Evolutionary conservation across 2,329 filamentous ascomycete genomes (phyloP), one percentile per base, ranked within the genome.

Genomic region (Cladophialophora bantiana): DNA sequence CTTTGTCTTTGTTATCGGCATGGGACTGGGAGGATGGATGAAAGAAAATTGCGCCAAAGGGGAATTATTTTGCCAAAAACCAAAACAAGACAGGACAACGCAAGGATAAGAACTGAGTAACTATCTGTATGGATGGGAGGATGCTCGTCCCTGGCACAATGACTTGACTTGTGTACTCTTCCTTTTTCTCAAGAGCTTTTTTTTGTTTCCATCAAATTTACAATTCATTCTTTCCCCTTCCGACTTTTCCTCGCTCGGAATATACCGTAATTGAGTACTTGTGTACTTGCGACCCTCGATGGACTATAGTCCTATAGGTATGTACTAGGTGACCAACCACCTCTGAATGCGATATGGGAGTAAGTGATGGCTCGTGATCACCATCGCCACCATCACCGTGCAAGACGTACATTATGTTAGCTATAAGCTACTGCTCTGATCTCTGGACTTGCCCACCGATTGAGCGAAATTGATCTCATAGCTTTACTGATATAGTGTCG

Each of bases 141-240:
- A 55, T 50, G 9, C 45, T 18, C 31, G 45, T 50, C 20, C 20
- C 45, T 50, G 13, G 45, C 45, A 50, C 45, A 50, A 50, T 12
- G 26, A 13, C 18, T 12, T 26, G 26, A 26, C 26, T 31, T 9
- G 45, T 50, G 45, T 50, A 50, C 26, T 50, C 10, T 50, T 50
- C 10, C 45, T 50, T 50, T 50, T 26, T 31, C 26, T 31, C 18
- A 20, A 50, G 45, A 26, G 26, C 26, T 2, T 26, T 26, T 26
- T 26, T 26, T 3, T 26, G 26, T 26, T 26, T 26, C 26, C 3
- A 26, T 26, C 26, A 26, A 26, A 26, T 26, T 26, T 26, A 26
- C 26, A 3, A 26, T 26, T 26, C 26, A 26, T 26, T 31, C 20
- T 31, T 12, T 31, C 13, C 13, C 7, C 6, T 26, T 31, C 45